Evolutionary conservation across 1,139 yeast species (phyloP), one percentile per base, ranked within the genome.

Genomic region (Tardiomyces digboiensis): DNA sequence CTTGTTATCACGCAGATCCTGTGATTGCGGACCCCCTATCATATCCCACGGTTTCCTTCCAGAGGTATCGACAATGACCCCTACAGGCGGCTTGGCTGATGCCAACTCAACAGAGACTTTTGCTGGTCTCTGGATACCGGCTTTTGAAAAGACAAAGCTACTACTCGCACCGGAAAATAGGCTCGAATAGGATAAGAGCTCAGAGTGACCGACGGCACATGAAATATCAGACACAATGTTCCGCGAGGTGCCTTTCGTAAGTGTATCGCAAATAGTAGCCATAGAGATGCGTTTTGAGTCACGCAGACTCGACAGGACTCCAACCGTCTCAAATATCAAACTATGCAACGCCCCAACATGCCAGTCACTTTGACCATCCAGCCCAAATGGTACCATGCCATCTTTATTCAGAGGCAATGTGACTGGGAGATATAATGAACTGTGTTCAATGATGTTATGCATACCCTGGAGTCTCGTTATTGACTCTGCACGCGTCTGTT

Each of bases 281-380:
- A 53, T 50, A 1, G 53, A 36, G 2, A 49, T 42, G 2, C 52
- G 40, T 13, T 45, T 21, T 3, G 26, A 22, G 33, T 16, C 10
- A 12, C 57, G 44, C 10, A 53, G 44, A 19, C 53, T 46, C 21
- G 55, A 51, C 39, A 53, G 39, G 20, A 53, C 33, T 38, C 49
- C 42, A 2, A 46, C 37, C 1, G 57, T 39, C 33, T 53, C 57
- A 26, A 46, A 53, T 3, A 33, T 7, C 2, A 39, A 40, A 7
- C 41, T 37, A 21, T 46, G 44, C 10, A 41, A 44, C 2, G 38
- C 16, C 5, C 33, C 33, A 5, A 26, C 33, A 8, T 26, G 33
- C 33, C 33, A 26, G 16, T 26, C 33, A 8, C 33, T 26, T 5
- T 8, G 33, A 4, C 44, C 45, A 5, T 38, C 22, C 21, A 39